Evolutionary conservation across 2,329 filamentous ascomycete genomes (phyloP), one percentile per base, ranked within the genome.

Genomic region (Fusarium nurragi): DNA sequence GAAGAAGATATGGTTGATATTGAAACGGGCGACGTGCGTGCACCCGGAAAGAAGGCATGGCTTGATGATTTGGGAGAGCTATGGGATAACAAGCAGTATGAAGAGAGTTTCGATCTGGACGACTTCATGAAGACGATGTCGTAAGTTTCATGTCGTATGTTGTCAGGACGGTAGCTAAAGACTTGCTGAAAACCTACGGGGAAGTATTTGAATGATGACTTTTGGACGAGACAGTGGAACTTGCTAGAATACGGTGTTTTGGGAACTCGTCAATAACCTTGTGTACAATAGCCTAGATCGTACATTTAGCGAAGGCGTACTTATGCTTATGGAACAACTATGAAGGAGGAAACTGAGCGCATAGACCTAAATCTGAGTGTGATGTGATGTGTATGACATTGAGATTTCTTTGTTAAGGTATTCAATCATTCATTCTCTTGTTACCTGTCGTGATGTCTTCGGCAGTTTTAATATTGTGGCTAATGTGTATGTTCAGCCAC

Each of bases 11-110:
- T 97, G 86, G 92, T 97, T 56, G 94, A 98, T 72, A 88, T 94
- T 47, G 94, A 96, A 64, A 93, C 91, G 22, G 95, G 95, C 44
- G 93, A 98, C 71, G 90, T 98, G 50, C 92, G 97, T 77, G 93
- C 97, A 78, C 96, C 96, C 71, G 95, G 95, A 57, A 97, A 97
- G 84, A 97, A 97, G 84, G 84, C 94, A 8, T 97, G 94, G 87
- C 80, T 98, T 63, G 95, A 99, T 75, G 95, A 98, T 74, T 79
- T 99, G 56, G 94, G 93, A 56, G 95, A 99, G 78, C 81, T 99
- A 26, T 99, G 95, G 94, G 95, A 99, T 76, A 94, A 97, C 76
- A 90, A 89, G 75, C 94, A 97, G 81, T 99, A 99, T 77, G 93
- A 97, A 79, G 95, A 99, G 80, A 96, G 97, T 78, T 98, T 97